These are phyloP conservation scores for Meyerozyma carpophila DNA, from an alignment of 1,139 yeast species.

Conservation along the genomic window DNA sequence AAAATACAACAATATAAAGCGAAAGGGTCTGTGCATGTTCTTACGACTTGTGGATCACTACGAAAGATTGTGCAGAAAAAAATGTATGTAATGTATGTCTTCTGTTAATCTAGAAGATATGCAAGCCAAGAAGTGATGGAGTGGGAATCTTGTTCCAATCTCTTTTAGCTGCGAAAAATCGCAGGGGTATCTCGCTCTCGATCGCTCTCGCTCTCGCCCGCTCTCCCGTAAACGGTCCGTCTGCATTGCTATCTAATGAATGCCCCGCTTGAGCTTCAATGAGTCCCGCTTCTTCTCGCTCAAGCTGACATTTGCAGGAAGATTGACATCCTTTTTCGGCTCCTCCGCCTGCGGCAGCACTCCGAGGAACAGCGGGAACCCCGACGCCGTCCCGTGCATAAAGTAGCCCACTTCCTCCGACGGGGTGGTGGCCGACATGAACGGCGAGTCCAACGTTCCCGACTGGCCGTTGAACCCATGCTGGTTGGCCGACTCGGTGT, in stretches of 20 bases:
- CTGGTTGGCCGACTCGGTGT: slow-evolving; percentile 29
- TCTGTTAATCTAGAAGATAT: too few relatives aligned
- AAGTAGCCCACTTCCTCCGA: slow-evolving; percentile 33
- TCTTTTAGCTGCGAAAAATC: too few relatives aligned
- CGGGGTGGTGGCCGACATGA: slow-evolving; percentile 38
- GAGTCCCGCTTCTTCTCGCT: slow-evolving; percentile 47
- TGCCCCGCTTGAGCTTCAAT: slow-evolving; percentile 43
- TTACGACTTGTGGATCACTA: too few relatives aligned
- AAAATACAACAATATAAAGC: too few relatives aligned
- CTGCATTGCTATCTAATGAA: slow-evolving; percentile 32
- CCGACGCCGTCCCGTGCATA: slow-evolving; percentile 16
- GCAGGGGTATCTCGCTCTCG: too few relatives aligned
- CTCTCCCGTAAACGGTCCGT: too few relatives aligned
- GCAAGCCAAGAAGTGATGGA: too few relatives aligned
- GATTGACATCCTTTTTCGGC: slow-evolving; percentile 13
- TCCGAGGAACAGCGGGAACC: slow-evolving; percentile 17
- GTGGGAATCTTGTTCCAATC: too few relatives aligned
- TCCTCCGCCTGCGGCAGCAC: slow-evolving; percentile 13
- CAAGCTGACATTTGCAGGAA: slow-evolving; percentile 29
- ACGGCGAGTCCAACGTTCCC: slow-evolving; percentile 36
- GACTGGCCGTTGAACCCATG: slow-evolving; percentile 24
- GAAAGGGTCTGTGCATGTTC: too few relatives aligned
- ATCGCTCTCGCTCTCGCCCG: too few relatives aligned
- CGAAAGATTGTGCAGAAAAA: too few relatives aligned
- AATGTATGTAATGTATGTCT: too few relatives aligned